Evolutionary conservation across 768 basidiomycete species (phyloP).

Genomic region (Serendipita vermifera): DNA sequence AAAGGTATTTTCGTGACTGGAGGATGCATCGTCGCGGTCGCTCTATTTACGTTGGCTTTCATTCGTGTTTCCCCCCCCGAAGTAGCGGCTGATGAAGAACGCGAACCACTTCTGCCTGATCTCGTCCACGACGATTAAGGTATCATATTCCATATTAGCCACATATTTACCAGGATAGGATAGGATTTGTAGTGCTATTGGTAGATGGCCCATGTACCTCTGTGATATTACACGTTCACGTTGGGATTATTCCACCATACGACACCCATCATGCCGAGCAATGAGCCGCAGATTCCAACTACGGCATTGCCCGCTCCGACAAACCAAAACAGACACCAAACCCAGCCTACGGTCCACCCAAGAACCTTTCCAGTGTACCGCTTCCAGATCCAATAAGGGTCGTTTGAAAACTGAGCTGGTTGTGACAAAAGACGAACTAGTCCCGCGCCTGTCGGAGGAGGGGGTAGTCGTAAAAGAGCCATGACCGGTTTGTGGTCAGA

Average conservation of each 20-base stretch:
- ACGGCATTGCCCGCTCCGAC: constrained; percentile 63
- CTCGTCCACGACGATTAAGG: not conserved
- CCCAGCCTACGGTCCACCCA: constrained; percentile 62
- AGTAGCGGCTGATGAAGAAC: not conserved
- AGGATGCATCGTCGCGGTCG: not conserved
- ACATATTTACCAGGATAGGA: not conserved
- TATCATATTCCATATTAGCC: not conserved
- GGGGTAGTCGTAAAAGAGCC: constrained; percentile 51
- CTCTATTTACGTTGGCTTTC: not conserved
- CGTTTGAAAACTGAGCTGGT: constrained; percentile 32
- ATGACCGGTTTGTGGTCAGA: constrained; percentile 96
- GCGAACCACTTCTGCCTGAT: not conserved
- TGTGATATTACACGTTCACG: not conserved
- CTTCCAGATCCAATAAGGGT: constrained; percentile 42
- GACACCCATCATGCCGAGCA: constrained; percentile 38
- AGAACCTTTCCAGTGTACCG: constrained; percentile 49
- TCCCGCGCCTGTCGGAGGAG: constrained; percentile 18
- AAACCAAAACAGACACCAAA: constrained; percentile 65
- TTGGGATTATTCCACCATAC: constrained; percentile 13
- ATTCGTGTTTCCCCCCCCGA: not conserved
- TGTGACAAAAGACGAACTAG: not conserved
- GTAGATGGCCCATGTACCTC: not conserved
- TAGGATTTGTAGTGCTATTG: not conserved
- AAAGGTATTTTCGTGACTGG: constrained; percentile 46
- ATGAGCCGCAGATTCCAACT: constrained; percentile 60